These are phyloP conservation scores for Fusarium napiforme DNA, from an alignment of 2,329 filamentous ascomycete species.

Conservation along the genomic window DNA sequence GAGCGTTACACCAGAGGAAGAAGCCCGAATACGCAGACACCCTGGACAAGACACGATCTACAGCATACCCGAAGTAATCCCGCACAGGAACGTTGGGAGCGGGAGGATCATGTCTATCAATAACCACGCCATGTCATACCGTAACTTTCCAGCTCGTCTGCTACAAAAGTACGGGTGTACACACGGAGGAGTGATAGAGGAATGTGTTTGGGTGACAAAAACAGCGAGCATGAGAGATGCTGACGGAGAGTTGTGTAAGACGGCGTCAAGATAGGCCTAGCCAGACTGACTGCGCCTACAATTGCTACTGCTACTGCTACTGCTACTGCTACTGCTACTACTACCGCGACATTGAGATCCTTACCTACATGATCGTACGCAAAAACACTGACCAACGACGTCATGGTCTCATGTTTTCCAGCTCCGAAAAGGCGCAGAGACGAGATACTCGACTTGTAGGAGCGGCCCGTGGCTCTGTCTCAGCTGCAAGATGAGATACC, in stretches of 20 bases:
- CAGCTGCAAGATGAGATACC: constrained; percentile 27
- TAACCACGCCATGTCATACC: background rate
- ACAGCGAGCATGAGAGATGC: background rate
- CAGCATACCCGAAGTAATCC: constrained; percentile 25
- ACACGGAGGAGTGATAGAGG: background rate
- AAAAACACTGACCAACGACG: constrained; percentile 20
- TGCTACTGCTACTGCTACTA: constrained; percentile 30
- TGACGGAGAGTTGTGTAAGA: constrained; percentile 18
- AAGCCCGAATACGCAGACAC: constrained; percentile 16
- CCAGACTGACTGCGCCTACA: constrained; percentile 9
- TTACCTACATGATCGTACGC: background rate
- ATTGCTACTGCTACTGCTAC: constrained; percentile 30
- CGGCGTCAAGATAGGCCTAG: constrained; percentile 15
- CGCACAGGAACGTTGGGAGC: background rate
- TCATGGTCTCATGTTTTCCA: constrained; percentile 25
- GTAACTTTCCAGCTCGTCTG: background rate
- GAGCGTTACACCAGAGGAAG: constrained; percentile 15
- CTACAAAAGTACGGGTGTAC: background rate
- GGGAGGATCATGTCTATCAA: constrained; percentile 23
- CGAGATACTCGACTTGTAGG: constrained; percentile 1
- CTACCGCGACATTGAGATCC: constrained; percentile 23
- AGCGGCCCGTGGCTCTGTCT: constrained; percentile 32
- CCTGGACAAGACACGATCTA: constrained; percentile 17
- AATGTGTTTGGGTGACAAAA: background rate
- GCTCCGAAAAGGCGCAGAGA: constrained; percentile 4